phyloP scores from a whole-genome alignment of 352 stramenopile species.

The Pythium vanterpoolii region DNA sequence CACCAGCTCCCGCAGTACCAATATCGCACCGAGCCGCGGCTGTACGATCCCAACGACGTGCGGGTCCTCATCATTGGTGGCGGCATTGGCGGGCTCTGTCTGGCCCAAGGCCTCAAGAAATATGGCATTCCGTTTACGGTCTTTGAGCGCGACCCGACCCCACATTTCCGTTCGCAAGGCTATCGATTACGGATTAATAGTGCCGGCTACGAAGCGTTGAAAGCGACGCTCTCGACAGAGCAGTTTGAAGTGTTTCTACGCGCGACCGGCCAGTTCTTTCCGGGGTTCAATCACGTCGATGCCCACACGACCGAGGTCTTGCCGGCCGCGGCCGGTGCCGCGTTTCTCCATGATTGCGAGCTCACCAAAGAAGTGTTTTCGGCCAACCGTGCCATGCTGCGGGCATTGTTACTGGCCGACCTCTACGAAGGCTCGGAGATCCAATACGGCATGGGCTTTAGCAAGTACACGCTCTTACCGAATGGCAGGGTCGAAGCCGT shows the following conservation, averaged over 20 bases:
- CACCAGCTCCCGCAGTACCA: neutral
- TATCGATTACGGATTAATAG: conserved; percentile 61
- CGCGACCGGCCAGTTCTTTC: conserved; percentile 43
- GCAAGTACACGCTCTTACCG: conserved; percentile 30
- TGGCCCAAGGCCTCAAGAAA: conserved; percentile 64
- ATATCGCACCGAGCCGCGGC: neutral
- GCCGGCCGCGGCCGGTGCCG: neutral
- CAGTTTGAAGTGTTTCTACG: conserved; percentile 53
- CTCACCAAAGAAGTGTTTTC: conserved; percentile 22
- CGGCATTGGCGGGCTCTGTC: conserved; percentile 51
- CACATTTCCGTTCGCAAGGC: conserved; percentile 41
- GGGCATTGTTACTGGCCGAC: conserved; percentile 33
- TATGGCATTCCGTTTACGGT: conserved; percentile 59
- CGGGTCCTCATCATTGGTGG: conserved; percentile 38
- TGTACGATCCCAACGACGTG: neutral
- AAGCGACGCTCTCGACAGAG: conserved; percentile 34
- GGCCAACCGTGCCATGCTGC: conserved; percentile 24
- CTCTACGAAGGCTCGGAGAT: conserved; percentile 46
- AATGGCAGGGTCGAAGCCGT: conserved; percentile 45
- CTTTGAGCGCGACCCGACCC: conserved; percentile 52
- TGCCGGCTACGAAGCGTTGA: conserved; percentile 54
- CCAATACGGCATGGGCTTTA: conserved; percentile 52
- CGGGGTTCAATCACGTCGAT: conserved; percentile 44
- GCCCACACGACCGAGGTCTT: conserved; percentile 24
- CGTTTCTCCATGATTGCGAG: neutral